phyloP scores from a whole-genome alignment of 177 flowering plant species.

The Vitis hybrid region DNA sequence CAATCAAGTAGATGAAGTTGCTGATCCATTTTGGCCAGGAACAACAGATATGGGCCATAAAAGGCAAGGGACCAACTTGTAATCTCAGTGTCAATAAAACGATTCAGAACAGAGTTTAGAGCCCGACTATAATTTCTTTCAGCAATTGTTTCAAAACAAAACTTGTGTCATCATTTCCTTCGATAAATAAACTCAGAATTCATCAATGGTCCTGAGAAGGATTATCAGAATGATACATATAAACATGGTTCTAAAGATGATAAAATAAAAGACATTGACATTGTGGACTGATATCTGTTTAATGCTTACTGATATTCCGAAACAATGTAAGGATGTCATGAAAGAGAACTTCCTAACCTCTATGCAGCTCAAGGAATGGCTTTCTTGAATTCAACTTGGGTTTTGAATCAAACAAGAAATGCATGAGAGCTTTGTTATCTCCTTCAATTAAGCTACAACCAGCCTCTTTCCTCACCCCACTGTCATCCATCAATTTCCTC shows the following conservation, averaged over 20 bases:
- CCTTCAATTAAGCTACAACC: slow-evolving; percentile 55
- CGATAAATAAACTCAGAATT: neutral
- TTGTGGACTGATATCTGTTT: neutral
- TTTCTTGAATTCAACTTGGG: slow-evolving; percentile 17
- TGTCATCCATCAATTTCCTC: slow-evolving; percentile 72
- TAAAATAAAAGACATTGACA: neutral
- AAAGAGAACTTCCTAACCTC: slow-evolving; percentile 1
- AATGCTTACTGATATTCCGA: neutral
- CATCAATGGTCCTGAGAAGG: neutral
- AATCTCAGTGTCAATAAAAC: too few relatives aligned
- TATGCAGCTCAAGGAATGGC: slow-evolving; percentile 8
- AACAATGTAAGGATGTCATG: neutral
- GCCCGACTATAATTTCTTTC: neutral
- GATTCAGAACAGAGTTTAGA: neutral
- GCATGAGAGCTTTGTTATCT: slow-evolving; percentile 42
- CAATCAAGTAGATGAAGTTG: too few relatives aligned
- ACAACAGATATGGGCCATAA: too few relatives aligned
- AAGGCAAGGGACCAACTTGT: too few relatives aligned
- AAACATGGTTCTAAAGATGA: neutral
- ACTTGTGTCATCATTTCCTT: neutral
- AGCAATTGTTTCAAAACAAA: neutral
- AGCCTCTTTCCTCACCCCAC: slow-evolving; percentile 58
- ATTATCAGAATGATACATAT: neutral
- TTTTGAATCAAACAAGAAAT: slow-evolving; percentile 46
- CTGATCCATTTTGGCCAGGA: too few relatives aligned